These are phyloP conservation scores for Phytopythium sindhum DNA, from an alignment of 352 stramenopile species.

Conservation along the genomic window DNA sequence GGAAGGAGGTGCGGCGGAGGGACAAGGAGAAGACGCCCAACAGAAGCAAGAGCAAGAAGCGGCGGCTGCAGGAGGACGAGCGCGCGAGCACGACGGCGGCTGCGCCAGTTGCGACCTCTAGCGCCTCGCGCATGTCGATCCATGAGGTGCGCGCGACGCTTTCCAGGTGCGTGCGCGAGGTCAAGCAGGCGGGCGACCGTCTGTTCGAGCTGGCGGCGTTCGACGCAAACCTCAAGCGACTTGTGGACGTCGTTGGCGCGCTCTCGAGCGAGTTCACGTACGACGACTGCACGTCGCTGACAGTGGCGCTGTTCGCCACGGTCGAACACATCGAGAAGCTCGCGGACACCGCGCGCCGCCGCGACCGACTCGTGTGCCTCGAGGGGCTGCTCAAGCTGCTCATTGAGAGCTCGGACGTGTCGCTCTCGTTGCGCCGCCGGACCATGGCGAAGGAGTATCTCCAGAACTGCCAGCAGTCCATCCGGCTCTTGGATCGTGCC, in stretches of 20 bases:
- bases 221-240: slow-evolving; percentile 38
- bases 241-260: slow-evolving; percentile 43
- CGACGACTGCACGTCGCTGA: slow-evolving; percentile 30
- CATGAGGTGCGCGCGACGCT: slow-evolving; percentile 16
- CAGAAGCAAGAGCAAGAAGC: slow-evolving; percentile 26
- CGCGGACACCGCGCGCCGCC: slow-evolving; percentile 23
- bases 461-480: slow-evolving; percentile 39
- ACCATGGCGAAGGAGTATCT: slow-evolving; percentile 40
- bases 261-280: slow-evolving; percentile 33
- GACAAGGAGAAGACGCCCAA: slow-evolving; percentile 9
- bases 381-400: slow-evolving; percentile 39
- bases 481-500: slow-evolving; percentile 25
- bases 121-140: background rate
- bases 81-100: slow-evolving; percentile 5
- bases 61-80: slow-evolving; percentile 18
- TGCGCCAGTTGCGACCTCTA: background rate
- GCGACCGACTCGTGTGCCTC: slow-evolving; percentile 48
- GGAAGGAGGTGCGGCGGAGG: slow-evolving; percentile 3
- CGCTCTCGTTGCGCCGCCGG: slow-evolving; percentile 22
- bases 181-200: slow-evolving; percentile 14
- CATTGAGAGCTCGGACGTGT: slow-evolving; percentile 19
- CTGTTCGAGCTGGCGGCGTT: slow-evolving; percentile 38
- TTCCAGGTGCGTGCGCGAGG: slow-evolving; percentile 26
- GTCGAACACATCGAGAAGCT: slow-evolving; percentile 47
- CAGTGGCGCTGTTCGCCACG: slow-evolving; percentile 32